phyloP scores from a whole-genome alignment of 2,329 filamentous ascomycete species.

The Calonectria pseudoturangicola region DNA sequence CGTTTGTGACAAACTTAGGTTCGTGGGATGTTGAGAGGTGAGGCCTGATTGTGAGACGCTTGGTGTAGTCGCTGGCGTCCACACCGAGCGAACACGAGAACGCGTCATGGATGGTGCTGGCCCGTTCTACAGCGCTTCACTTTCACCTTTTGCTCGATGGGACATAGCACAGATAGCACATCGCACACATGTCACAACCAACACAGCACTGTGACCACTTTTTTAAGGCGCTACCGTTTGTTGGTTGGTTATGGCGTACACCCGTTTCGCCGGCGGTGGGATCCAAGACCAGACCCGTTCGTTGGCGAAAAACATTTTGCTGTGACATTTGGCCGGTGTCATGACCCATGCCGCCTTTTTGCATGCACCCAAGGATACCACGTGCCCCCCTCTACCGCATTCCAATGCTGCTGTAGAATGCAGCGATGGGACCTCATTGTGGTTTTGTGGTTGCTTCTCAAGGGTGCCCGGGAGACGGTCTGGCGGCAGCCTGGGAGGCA shows the following conservation, averaged over 20 bases:
- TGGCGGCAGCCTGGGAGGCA: neutral
- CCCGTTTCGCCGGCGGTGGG: conserved; percentile 20
- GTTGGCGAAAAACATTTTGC: neutral
- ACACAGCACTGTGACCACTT: neutral
- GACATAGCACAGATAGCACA: neutral
- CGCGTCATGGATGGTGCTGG: neutral
- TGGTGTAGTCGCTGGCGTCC: neutral
- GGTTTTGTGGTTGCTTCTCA: neutral
- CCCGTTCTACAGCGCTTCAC: neutral
- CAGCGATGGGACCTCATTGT: neutral
- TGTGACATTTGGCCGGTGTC: neutral
- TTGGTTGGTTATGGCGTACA: conserved; percentile 1
- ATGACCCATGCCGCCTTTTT: conserved; percentile 16
- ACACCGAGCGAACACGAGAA: neutral
- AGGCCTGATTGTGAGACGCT: neutral
- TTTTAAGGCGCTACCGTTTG: neutral
- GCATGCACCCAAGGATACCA: conserved; percentile 18
- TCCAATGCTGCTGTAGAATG: neutral
- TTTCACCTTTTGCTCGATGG: neutral
- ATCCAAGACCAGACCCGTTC: neutral
- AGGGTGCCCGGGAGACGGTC: neutral
- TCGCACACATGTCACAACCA: neutral
- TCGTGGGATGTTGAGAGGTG: conserved; percentile 8
- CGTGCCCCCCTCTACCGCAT: conserved; percentile 11
- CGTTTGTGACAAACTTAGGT: neutral